These are phyloP conservation scores for Termitomyces sp. DNA, from an alignment of 768 basidiomycete species.

Conservation along the genomic window DNA sequence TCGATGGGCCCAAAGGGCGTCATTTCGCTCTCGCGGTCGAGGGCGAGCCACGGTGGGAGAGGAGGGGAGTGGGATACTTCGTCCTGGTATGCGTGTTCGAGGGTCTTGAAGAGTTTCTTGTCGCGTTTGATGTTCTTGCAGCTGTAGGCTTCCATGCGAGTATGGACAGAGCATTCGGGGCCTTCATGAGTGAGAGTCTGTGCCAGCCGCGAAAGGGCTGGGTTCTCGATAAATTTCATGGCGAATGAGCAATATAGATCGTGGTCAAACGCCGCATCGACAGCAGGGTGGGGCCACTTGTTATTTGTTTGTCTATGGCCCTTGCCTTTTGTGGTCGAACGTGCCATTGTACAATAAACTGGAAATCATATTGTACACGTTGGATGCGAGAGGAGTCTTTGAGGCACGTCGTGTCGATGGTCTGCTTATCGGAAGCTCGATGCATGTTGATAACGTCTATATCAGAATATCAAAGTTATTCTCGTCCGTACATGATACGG, in stretches of 20 bases:
- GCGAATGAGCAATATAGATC: not conserved
- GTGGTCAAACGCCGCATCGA: not conserved
- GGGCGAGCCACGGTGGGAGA: conserved; percentile 73
- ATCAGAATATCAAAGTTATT: not conserved
- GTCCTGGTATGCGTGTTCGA: conserved; percentile 84
- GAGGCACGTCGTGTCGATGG: not conserved
- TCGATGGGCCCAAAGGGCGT: conserved; percentile 92
- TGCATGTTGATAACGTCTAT: not conserved
- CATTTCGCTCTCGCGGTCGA: conserved; percentile 67
- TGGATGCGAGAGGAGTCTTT: not conserved
- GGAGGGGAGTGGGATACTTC: conserved; percentile 83
- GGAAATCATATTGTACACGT: not conserved
- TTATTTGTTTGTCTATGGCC: not conserved
- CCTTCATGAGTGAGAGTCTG: conserved; percentile 83
- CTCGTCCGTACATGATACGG: not conserved
- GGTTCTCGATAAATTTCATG: conserved; percentile 91
- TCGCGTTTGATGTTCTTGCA: conserved; percentile 98
- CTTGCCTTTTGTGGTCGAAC: not conserved
- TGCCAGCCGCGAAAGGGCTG: conserved; percentile 73
- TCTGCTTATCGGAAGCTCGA: not conserved
- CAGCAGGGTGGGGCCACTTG: not conserved
- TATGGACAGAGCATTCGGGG: conserved; percentile 84
- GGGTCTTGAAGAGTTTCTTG: conserved; percentile 90
- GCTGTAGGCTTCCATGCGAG: conserved; percentile 93
- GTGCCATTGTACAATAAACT: not conserved